These are phyloP conservation scores for Spathaspora girioi DNA, from an alignment of 805 yeast genomes.

Conservation along the genomic window DNA sequence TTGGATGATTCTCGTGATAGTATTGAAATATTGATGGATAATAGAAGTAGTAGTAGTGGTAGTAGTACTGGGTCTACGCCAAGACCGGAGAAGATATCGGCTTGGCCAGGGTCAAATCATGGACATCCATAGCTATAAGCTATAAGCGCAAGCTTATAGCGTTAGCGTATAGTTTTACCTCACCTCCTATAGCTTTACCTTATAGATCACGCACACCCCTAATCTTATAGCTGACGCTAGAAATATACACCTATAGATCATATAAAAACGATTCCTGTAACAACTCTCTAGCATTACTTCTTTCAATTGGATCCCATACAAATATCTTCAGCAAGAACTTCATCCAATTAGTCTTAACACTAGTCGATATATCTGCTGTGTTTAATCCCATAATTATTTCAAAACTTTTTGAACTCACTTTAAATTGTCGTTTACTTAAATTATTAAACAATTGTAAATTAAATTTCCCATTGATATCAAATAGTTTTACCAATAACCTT, in stretches of 20 bases:
- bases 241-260: too few relatives aligned
- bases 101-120: slow-evolving; percentile 71
- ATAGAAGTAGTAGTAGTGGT: slow-evolving; percentile 19
- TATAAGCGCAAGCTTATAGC: too few relatives aligned
- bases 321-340: slow-evolving; percentile 28
- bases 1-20: slow-evolving; percentile 5
- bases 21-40: slow-evolving; percentile 8
- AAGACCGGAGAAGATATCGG: slow-evolving; percentile 36
- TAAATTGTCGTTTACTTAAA: slow-evolving; percentile 17
- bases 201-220: too few relatives aligned
- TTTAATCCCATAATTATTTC: slow-evolving; percentile 25
- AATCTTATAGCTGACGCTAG: too few relatives aligned
- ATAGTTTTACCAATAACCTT: slow-evolving; percentile 31
- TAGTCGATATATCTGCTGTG: not conserved
- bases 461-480: slow-evolving; percentile 36
- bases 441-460: slow-evolving; percentile 29
- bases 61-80: slow-evolving; percentile 26
- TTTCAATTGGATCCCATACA: slow-evolving; percentile 34
- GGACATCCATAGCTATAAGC: slow-evolving; percentile 39
- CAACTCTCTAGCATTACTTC: slow-evolving; percentile 24
- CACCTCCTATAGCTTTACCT: too few relatives aligned
- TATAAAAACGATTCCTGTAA: slow-evolving; percentile 21
- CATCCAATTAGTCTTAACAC: slow-evolving; percentile 13
- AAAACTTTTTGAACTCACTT: slow-evolving; percentile 24
- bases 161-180: too few relatives aligned